A percentile compares a stretch with the other conserved stretches of the same genome.
Conservation (phyloP, 139 green algal species). For the Chlamydomonas sp. region DNA sequence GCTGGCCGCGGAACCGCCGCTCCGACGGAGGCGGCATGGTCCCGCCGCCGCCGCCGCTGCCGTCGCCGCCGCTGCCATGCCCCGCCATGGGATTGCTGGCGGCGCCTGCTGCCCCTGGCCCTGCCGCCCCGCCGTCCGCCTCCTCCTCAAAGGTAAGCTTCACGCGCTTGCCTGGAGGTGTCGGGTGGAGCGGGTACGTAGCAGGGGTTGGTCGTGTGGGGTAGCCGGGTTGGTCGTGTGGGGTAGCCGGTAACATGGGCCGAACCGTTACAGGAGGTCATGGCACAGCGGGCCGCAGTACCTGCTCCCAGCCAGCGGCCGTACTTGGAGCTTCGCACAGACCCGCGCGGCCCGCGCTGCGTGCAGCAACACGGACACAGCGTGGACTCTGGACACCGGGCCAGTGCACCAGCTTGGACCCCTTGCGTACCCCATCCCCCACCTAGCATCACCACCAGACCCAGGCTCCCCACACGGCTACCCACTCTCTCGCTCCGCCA, state of each 20-base stretch:
- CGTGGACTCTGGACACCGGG: background rate
- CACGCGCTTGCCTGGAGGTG: slow-evolving; percentile 45
- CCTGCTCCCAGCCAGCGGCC: background rate
- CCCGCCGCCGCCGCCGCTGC: slow-evolving; percentile 2
- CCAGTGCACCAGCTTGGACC: background rate
- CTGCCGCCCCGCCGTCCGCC: background rate
- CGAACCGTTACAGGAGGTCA: no score
- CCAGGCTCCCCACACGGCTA: background rate
- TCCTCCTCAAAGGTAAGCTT: slow-evolving; percentile 54
- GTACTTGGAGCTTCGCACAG: background rate
- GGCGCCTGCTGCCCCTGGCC: background rate
- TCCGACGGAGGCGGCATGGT: slow-evolving; percentile 23
- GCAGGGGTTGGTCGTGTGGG: background rate
- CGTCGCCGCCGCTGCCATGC: background rate
- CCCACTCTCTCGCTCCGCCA: slow-evolving; percentile 62
- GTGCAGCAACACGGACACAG: background rate
- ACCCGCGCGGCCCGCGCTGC: background rate
- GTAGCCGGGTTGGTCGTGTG: background rate
- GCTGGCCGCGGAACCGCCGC: slow-evolving; percentile 75
- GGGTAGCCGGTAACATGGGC: no score
- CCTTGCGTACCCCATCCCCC: slow-evolving; percentile 18
- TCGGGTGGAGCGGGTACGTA: background rate
- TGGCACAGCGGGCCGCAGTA: no score
- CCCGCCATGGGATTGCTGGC: background rate
- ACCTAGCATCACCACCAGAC: background rate